Percentiles rank a stretch among this genome's conserved stretches.
Evolutionary conservation across 78 protist genomes (phyloP).

Genomic region (Salpingoeca rosetta): DNA sequence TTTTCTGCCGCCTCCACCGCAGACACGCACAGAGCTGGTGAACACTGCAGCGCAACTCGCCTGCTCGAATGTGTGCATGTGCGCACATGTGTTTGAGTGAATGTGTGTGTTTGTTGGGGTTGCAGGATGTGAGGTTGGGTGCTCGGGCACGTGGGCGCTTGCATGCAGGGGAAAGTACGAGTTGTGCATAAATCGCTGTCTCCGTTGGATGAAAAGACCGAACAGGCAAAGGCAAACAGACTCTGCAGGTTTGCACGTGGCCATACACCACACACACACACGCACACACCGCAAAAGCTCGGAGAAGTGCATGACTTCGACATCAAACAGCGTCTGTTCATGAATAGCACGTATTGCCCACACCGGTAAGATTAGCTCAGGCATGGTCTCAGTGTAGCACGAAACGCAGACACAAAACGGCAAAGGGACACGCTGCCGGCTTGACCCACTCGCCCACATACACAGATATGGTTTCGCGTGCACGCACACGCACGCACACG

Average conservation of each 20-base stretch:
- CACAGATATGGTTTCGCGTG: background rate
- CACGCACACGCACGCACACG: background rate
- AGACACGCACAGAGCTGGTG: too few species aligned
- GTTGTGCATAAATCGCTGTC: background rate
- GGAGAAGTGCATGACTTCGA: background rate
- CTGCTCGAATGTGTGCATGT: too few species aligned
- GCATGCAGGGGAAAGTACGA: background rate
- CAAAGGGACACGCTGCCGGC: background rate
- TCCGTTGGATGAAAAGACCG: background rate
- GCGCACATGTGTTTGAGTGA: too few species aligned
- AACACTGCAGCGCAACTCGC: too few species aligned
- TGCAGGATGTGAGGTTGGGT: background rate
- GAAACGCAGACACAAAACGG: background rate
- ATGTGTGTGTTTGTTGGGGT: too few species aligned
- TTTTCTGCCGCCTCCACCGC: too few species aligned
- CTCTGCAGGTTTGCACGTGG: background rate
- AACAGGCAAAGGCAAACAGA: background rate
- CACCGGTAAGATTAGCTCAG: too few species aligned
- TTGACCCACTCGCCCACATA: background rate
- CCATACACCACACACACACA: background rate
- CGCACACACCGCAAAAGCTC: background rate
- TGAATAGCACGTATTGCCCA: too few species aligned
- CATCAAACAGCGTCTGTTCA: background rate
- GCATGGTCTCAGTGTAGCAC: background rate
- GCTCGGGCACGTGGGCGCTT: background rate